A percentile compares a stretch with the other conserved stretches of the same genome.
These are phyloP conservation scores for Hamamelis virginiana DNA, from an alignment of 164 flowering plant genomes.

Conservation along the genomic window DNA sequence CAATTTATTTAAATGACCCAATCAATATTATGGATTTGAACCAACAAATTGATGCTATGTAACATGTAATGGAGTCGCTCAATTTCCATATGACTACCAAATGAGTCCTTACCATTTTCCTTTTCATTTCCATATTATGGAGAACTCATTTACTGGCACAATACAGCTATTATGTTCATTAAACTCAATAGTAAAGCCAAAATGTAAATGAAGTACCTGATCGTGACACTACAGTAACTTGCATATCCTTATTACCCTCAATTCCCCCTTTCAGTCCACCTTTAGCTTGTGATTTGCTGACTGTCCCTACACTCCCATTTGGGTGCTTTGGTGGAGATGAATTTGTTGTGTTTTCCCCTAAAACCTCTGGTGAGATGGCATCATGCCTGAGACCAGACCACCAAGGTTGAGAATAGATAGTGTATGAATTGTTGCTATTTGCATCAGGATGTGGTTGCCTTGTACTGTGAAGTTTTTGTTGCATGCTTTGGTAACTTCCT, in stretches of 20 bases:
- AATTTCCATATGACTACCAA: too few species aligned
- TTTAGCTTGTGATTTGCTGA: background rate
- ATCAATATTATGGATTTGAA: too few species aligned
- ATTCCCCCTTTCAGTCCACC: background rate
- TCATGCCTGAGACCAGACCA: slow-evolving; percentile 14
- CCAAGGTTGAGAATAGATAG: slow-evolving; percentile 15
- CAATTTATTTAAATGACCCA: too few species aligned
- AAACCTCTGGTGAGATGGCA: background rate
- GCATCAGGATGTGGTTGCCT: background rate
- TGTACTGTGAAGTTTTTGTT: background rate
- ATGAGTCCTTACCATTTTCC: too few species aligned
- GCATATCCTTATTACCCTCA: background rate
- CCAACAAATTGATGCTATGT: too few species aligned
- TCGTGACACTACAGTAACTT: background rate
- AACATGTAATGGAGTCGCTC: too few species aligned
- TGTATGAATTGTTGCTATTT: background rate
- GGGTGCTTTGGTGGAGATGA: background rate
- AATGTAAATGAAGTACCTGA: background rate
- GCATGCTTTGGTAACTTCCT: background rate
- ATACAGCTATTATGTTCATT: too few species aligned
- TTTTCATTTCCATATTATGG: too few species aligned
- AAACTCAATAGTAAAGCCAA: too few species aligned
- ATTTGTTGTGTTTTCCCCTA: slow-evolving; percentile 2
- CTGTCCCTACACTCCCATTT: background rate
- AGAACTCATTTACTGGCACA: too few species aligned